Base-by-base conservation (phyloP, 2,329 filamentous ascomycete genomes). In the Stachybotrys chlorohalonatus region DNA sequence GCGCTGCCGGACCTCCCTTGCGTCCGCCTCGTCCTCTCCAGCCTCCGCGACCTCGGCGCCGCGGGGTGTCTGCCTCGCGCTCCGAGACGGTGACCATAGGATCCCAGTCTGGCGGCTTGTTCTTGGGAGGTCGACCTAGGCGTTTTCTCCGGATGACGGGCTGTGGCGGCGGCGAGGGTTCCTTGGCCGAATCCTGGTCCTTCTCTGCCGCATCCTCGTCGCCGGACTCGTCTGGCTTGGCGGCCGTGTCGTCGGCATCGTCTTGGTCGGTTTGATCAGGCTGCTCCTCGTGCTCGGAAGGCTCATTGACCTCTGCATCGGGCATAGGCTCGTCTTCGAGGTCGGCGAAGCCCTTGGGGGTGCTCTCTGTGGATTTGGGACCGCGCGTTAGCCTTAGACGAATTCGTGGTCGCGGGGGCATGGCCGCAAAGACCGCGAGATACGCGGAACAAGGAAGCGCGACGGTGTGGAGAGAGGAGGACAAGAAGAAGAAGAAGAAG, bases 61-160 rank as follows among this genome's bases (percentile, higher is more conserved):
- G 79, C 49, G 84, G 86, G 5, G 84, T 79, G 57, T 81, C 80
- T 17, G 72, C 72, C 60, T 81, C 79, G 59, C 75, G 77, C 42
- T 75, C 75, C 4, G 82, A 78, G 7, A 77, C 73, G 53, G 81
- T 80, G 52, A 83, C 75, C 61, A 81, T 79, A 48, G 76, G 74
- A 66, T 92, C 86, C 84, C 87, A 93, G 67, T 90, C 89, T 5
- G 89, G 83, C 0, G 88, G 89, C 52, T 84, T 81, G 67, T 91
- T 92, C 78, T 94, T 95, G 1, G 90, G 89, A 3, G 90, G 90
- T 11, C 91, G 83, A 17, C 91, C 91, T n/a, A 92, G 79, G 53
- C 90, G 85, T 70, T 89, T 89, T 64, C 87, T 83, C 53, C 89
- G 83, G 56, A 90, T 79, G 49, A 87, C 79, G 30, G 81, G 80